Conservation (phyloP, 2,329 filamentous ascomycete species). For the Tolypocladium album region DNA sequence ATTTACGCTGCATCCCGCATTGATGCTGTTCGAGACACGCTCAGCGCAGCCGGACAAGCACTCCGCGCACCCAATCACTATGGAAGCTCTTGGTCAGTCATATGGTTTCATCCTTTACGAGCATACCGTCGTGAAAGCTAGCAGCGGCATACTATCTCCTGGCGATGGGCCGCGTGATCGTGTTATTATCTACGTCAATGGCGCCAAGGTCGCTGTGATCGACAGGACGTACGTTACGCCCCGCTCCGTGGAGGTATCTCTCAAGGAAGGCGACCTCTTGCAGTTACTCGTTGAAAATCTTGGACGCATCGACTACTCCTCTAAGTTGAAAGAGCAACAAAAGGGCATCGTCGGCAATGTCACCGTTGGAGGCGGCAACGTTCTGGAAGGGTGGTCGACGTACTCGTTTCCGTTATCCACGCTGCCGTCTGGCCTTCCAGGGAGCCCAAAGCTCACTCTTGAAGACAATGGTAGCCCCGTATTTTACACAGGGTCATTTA, state of each 20-base stretch:
- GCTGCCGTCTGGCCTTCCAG: not conserved
- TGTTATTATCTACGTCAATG: constrained; percentile 36
- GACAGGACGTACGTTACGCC: constrained; percentile 32
- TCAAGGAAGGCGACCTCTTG: constrained; percentile 27
- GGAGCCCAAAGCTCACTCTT: not conserved
- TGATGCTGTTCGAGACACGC: constrained; percentile 24
- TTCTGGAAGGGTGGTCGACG: constrained; percentile 26
- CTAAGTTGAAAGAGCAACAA: constrained; percentile 28
- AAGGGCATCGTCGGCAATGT: constrained; percentile 36
- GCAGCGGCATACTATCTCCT: constrained; percentile 22
- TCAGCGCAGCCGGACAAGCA: constrained; percentile 11
- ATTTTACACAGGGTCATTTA: constrained; percentile 16
- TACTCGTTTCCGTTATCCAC: constrained; percentile 18
- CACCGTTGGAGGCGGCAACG: constrained; percentile 18
- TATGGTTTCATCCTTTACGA: constrained; percentile 34
- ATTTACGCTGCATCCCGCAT: constrained; percentile 24
- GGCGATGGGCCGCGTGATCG: constrained; percentile 34
- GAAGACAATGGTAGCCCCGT: constrained; percentile 3
- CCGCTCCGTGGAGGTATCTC: constrained; percentile 21
- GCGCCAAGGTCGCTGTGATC: constrained; percentile 27
- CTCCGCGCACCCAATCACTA: constrained; percentile 22
- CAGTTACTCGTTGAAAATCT: constrained; percentile 38
- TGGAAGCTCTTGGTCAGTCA: constrained; percentile 33
- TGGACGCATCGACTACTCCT: constrained; percentile 36
- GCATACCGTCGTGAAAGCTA: constrained; percentile 14